Conservation (phyloP, 2,329 filamentous ascomycete species). For the Trichothecium sympodiale region DNA sequence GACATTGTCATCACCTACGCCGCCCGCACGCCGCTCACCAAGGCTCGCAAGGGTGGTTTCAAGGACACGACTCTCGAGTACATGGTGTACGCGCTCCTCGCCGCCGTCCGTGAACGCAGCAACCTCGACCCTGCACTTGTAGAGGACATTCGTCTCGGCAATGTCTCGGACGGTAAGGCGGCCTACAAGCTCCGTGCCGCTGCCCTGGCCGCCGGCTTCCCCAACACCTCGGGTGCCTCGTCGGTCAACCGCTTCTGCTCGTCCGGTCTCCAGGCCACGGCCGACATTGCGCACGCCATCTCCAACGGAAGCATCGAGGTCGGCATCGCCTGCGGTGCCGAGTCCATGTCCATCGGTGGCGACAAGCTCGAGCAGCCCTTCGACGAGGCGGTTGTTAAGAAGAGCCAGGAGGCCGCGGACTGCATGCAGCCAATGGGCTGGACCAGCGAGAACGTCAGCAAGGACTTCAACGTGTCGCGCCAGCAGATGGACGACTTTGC, state of each 20-base stretch:
- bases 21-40: slow-evolving; percentile 77
- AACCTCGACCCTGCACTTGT: slow-evolving; percentile 71
- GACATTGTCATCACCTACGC: slow-evolving; percentile 95
- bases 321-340: slow-evolving; percentile 79
- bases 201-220: slow-evolving; percentile 82
- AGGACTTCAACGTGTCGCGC: slow-evolving; percentile 76
- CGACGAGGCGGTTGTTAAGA: slow-evolving; percentile 59
- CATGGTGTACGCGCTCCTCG: slow-evolving; percentile 71
- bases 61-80: slow-evolving; percentile 90
- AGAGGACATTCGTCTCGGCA: slow-evolving; percentile 86
- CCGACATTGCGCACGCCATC: slow-evolving; percentile 90
- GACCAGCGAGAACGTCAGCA: slow-evolving; percentile 91
- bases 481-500: slow-evolving; percentile 77
- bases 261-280: slow-evolving; percentile 87
- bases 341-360: slow-evolving; percentile 71
- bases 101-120: slow-evolving; percentile 60
- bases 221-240: slow-evolving; percentile 73
- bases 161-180: slow-evolving; percentile 78
- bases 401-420: slow-evolving; percentile 68
- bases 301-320: slow-evolving; percentile 68
- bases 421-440: slow-evolving; percentile 96
- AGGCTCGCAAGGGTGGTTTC: slow-evolving; percentile 84
- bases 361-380: slow-evolving; percentile 64
- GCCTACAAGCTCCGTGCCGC: slow-evolving; percentile 88
- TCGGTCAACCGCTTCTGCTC: slow-evolving; percentile 95